Percentiles rank a stretch among this genome's conserved stretches.
phyloP scores from a whole-genome alignment of 768 basidiomycete species.

The Strobilomyces confusus region DNA sequence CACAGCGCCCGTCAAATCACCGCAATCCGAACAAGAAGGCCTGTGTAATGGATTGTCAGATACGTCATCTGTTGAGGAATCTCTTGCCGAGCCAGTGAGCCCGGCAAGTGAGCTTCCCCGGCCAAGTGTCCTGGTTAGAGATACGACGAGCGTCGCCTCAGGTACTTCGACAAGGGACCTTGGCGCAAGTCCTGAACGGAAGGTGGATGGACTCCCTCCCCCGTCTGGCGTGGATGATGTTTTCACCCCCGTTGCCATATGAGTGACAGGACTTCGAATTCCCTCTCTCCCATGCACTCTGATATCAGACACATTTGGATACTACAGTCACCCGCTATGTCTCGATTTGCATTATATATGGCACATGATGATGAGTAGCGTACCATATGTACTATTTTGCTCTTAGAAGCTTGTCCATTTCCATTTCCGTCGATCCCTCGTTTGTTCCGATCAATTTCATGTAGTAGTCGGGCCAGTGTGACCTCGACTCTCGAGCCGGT shows the following conservation, averaged over 20 bases:
- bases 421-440: constrained; percentile 16
- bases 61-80: constrained; percentile 36
- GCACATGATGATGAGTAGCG: constrained; percentile 12
- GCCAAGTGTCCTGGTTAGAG: constrained; percentile 27
- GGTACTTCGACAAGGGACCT: constrained; percentile 25
- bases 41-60: constrained; percentile 31
- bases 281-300: neutral
- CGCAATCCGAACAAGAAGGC: constrained; percentile 24
- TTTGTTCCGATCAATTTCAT: neutral
- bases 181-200: constrained; percentile 28
- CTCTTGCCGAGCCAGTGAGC: constrained; percentile 32
- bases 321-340: constrained; percentile 10
- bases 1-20: constrained; percentile 26
- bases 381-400: constrained; percentile 27
- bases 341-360: constrained; percentile 8
- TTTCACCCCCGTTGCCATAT: constrained; percentile 29
- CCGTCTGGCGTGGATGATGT: constrained; percentile 12
- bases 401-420: constrained; percentile 22
- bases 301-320: constrained; percentile 14
- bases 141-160: constrained; percentile 27
- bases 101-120: constrained; percentile 29
- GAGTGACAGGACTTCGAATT: constrained; percentile 21
- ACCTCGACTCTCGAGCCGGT: neutral
- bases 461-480: neutral
- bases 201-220: constrained; percentile 15